Conservation (phyloP, 2,329 filamentous ascomycete genomes). For the Parasarocladium wereldwijsianum region DNA sequence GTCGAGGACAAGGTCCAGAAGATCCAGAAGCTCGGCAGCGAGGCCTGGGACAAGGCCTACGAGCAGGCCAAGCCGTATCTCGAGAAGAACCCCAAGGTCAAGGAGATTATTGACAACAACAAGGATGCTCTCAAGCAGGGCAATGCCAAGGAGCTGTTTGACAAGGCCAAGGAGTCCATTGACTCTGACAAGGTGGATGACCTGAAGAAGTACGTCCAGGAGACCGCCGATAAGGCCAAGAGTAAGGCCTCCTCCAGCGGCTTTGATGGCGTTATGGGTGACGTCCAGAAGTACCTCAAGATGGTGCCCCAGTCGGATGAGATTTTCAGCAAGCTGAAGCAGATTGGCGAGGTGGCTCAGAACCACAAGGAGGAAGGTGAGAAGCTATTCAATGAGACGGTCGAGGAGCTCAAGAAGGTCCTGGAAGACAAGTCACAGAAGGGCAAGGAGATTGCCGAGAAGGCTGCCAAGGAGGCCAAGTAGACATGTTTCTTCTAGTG, state of each 20-base stretch:
- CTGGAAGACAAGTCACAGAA: conserved; percentile 43
- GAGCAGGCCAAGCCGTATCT: conserved; percentile 58
- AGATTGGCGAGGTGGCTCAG: conserved; percentile 48
- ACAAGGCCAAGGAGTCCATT: conserved; percentile 44
- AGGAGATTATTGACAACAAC: conserved; percentile 59
- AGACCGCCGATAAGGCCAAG: conserved; percentile 24
- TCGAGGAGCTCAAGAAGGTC: conserved; percentile 50
- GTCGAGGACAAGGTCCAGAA: conserved; percentile 57
- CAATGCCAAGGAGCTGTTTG: conserved; percentile 47
- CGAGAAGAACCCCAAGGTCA: conserved; percentile 64
- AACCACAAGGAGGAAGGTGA: conserved; percentile 58
- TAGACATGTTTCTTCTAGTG: no score
- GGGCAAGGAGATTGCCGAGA: conserved; percentile 42
- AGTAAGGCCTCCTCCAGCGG: conserved; percentile 22
- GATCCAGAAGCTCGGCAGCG: conserved; percentile 51
- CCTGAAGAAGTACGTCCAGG: conserved; percentile 19
- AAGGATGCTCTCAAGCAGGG: conserved; percentile 51
- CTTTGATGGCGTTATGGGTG: conserved; percentile 24
- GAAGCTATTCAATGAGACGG: conserved; percentile 52
- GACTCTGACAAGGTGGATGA: conserved; percentile 43
- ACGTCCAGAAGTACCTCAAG: conserved; percentile 47
- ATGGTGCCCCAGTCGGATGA: conserved; percentile 50
- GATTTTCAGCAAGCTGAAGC: conserved; percentile 49
- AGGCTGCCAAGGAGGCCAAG: conserved; percentile 33
- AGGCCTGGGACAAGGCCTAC: conserved; percentile 57